Conservation (phyloP, 2,329 filamentous ascomycete genomes). For the Penicillium sp. region DNA sequence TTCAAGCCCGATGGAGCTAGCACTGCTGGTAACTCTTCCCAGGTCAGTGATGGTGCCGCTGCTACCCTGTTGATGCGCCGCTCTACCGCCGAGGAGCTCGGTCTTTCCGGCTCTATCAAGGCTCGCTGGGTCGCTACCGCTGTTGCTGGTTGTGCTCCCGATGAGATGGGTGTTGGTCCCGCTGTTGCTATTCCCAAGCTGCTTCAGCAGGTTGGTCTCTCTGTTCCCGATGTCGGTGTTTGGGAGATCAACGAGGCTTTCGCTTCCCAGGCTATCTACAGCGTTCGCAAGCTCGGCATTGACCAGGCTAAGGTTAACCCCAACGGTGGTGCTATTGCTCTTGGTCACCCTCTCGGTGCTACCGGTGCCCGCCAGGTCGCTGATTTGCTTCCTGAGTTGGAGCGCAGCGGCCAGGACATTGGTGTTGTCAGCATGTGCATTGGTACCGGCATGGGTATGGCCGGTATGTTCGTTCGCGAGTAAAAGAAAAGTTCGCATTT, state of each 20-base stretch:
- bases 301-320: slow-evolving; percentile 76
- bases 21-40: slow-evolving; percentile 82
- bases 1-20: slow-evolving; percentile 73
- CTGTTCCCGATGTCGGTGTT: slow-evolving; percentile 68
- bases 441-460: slow-evolving; percentile 78
- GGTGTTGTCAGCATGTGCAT: slow-evolving; percentile 92
- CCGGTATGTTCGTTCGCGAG: slow-evolving; percentile 65
- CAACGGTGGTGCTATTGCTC: slow-evolving; percentile 89
- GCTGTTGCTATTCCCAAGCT: slow-evolving; percentile 83
- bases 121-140: slow-evolving; percentile 79
- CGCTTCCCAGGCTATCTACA: slow-evolving; percentile 66
- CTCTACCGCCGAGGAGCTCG: slow-evolving; percentile 73
- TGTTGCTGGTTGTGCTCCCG: slow-evolving; percentile 75
- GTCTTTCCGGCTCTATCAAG: slow-evolving; percentile 68
- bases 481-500: slow-evolving; percentile 34
- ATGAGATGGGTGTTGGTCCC: slow-evolving; percentile 93
- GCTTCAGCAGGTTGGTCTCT: slow-evolving; percentile 66
- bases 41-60: slow-evolving; percentile 86
- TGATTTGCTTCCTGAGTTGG: slow-evolving; percentile 70
- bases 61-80: slow-evolving; percentile 81
- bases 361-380: slow-evolving; percentile 80
- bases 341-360: slow-evolving; percentile 87
- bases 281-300: slow-evolving; percentile 62
- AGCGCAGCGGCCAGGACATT: slow-evolving; percentile 67
- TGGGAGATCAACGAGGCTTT: slow-evolving; percentile 95